Base-by-base conservation (phyloP, 2,329 filamentous ascomycete species). In the Huntiella omanensis region DNA sequence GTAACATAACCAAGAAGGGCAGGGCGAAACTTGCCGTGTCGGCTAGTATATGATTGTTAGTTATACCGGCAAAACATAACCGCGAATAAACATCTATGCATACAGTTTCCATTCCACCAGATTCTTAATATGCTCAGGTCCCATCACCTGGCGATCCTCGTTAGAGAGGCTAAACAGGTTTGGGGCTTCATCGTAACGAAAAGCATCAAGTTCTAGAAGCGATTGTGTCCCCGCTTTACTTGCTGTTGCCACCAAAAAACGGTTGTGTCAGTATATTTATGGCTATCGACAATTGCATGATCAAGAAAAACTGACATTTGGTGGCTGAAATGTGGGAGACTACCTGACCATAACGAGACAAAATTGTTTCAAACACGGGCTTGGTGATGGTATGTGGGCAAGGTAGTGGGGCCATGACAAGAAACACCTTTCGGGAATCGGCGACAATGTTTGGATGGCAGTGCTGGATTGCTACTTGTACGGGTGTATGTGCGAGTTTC, bases 71-170 rank as follows among this genome's bases (percentile, higher is more conserved):
- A 7, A 19, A 10, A 17, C 12, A 40, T 17, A 15, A 13, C 28
- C 15, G 5, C 33, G 5, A 15, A 3, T 12, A 42, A 32, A 10
- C 12, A 33, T 36, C 4, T 12, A n/a, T n/a, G 61, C 74, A 57
- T 62, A 81, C 74, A 84, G 63, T 58, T 84, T 84, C 79, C 80
- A 84, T 40, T 79, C 69, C 7, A 83, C 70, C 3, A 84, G 64
- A 15, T 55, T 63, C 53, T 73, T 68, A 33, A 83, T 63, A 54
- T 83, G 71, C 1, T 68, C 63, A 40, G 75, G 68, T 2, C 57
- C 61, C 62, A 83, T 71, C 8, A 58, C 52, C 4, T 58, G 57
- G 12, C 55, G 55, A 7, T 58, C 52, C 8, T 40, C 6, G 6
- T 33, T 19, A 15, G 55, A 53, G 12, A 61, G 53, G 5, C 59